A percentile compares a stretch with the other conserved stretches of the same genome.
Evolutionary conservation across 306 rosid genomes (phyloP).

Genomic region (Comarum palustre): DNA sequence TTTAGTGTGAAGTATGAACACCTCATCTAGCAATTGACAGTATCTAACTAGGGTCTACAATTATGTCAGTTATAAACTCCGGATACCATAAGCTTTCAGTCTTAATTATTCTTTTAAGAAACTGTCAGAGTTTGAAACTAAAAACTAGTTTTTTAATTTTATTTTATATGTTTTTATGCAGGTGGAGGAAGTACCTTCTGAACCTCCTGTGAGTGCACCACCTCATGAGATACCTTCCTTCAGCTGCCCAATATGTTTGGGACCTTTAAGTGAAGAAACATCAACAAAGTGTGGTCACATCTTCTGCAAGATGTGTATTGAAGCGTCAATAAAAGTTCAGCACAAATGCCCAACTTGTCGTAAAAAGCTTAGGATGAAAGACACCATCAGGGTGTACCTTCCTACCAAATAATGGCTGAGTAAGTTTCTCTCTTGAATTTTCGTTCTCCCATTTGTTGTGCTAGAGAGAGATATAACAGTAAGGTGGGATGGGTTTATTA

Average conservation of each 20-base stretch:
- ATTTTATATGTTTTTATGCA: constrained; percentile 6
- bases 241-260: constrained; percentile 44
- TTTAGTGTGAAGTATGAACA: neutral
- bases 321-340: constrained; percentile 39
- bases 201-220: neutral
- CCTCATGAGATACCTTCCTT: constrained; percentile 28
- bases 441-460: neutral
- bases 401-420: constrained; percentile 24
- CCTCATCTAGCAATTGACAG: neutral
- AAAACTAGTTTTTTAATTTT: neutral
- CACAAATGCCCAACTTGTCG: constrained; percentile 42
- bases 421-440: constrained; percentile 4
- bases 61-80: neutral
- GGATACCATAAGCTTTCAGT: neutral
- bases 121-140: constrained; percentile 9
- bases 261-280: constrained; percentile 39
- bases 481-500: neutral
- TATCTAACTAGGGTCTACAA: neutral
- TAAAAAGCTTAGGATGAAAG: constrained; percentile 31
- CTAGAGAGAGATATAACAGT: neutral
- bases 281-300: constrained; percentile 55
- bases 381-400: constrained; percentile 36
- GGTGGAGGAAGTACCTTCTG: constrained; percentile 20
- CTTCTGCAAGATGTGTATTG: constrained; percentile 51
- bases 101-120: neutral